phyloP scores from a whole-genome alignment of 2,329 filamentous ascomycete species.

The Aspergillus sp. region DNA sequence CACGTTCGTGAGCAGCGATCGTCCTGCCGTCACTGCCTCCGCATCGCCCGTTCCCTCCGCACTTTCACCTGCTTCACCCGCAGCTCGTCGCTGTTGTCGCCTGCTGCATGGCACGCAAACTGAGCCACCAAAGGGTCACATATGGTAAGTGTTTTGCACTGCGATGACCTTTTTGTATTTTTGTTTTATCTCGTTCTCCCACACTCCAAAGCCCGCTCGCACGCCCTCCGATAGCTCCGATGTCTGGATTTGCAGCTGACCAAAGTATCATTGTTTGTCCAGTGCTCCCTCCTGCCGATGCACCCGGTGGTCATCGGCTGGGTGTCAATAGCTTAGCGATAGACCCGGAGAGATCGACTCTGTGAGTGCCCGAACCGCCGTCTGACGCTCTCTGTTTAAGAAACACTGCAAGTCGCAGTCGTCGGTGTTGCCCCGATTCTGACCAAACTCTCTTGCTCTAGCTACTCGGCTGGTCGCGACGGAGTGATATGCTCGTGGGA shows the following conservation, averaged over 20 bases:
- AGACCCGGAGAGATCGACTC: conserved; percentile 76
- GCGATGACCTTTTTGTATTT: not conserved
- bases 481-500: conserved; percentile 97
- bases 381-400: not conserved
- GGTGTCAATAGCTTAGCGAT: conserved; percentile 94
- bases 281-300: conserved; percentile 73
- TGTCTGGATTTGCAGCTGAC: conserved; percentile 9
- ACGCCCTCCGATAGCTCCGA: not conserved
- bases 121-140: conserved; percentile 66
- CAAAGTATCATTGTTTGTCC: conserved; percentile 7
- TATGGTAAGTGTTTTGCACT: conserved; percentile 56
- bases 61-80: conserved; percentile 17
- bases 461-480: conserved; percentile 94
- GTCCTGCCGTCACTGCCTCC: conserved; percentile 20
- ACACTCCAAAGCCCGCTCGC: not conserved
- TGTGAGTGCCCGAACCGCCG: conserved; percentile 60
- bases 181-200: not conserved
- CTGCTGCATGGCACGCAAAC: conserved; percentile 64
- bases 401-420: not conserved
- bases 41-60: conserved; percentile 21
- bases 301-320: conserved; percentile 80
- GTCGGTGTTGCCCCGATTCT: conserved; percentile 16
- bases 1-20: conserved; percentile 17
- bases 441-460: conserved; percentile 39
- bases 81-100: conserved; percentile 15